These are phyloP conservation scores for Alternaria triticina DNA, from an alignment of 2,329 filamentous ascomycete genomes.

Conservation along the genomic window DNA sequence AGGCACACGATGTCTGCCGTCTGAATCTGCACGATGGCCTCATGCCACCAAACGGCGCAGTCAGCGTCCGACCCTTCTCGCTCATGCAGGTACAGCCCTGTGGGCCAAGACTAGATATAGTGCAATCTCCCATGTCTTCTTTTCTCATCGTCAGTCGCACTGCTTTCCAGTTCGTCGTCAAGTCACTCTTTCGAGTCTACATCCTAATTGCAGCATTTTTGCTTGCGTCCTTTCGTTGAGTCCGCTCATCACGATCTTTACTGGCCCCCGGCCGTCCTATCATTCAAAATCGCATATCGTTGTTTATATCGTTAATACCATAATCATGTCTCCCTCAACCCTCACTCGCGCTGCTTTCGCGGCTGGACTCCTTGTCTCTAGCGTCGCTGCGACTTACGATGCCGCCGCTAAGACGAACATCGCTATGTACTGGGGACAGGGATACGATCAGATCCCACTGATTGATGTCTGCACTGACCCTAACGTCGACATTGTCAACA, in stretches of 20 bases:
- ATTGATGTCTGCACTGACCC: constrained; percentile 59
- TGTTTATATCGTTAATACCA: constrained; percentile 28
- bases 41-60: constrained; percentile 30
- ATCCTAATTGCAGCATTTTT: constrained; percentile 45
- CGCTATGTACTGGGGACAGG: constrained; percentile 64
- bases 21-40: constrained; percentile 27
- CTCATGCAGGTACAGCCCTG: constrained; percentile 35
- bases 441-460: constrained; percentile 56
- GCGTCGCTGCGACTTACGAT: constrained; percentile 51
- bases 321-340: constrained; percentile 47
- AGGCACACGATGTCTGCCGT: constrained; percentile 26
- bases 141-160: constrained; percentile 26
- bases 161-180: constrained; percentile 26
- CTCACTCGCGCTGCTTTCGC: constrained; percentile 42
- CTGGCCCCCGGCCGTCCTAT: constrained; percentile 49
- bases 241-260: constrained; percentile 48
- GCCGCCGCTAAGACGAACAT: constrained; percentile 55
- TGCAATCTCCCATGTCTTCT: constrained; percentile 39
- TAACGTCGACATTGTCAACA: constrained; percentile 61
- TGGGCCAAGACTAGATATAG: constrained; percentile 27
- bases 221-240: constrained; percentile 65
- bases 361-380: constrained; percentile 44
- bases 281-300: constrained; percentile 35
- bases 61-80: constrained; percentile 18
- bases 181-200: constrained; percentile 40